These are phyloP conservation scores for Plasmodium vinckei DNA, from an alignment of 169 alveolate species.

Conservation along the genomic window DNA sequence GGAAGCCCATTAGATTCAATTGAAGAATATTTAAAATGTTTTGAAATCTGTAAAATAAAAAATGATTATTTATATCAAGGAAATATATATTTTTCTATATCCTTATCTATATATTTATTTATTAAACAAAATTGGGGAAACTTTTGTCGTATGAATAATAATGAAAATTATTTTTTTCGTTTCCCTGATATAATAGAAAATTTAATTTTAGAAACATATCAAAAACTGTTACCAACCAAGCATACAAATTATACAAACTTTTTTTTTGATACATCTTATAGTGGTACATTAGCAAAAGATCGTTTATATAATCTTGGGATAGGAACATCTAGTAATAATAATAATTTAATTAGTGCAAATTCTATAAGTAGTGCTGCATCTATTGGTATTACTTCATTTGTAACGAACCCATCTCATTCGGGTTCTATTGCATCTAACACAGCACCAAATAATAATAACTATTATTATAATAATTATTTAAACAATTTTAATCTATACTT, in stretches of 20 bases:
- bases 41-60: constrained; percentile 13
- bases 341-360: no score
- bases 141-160: constrained; percentile 33
- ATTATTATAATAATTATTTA: neutral
- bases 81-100: constrained; percentile 38
- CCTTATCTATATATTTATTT: constrained; percentile 21
- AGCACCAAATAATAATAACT: neutral
- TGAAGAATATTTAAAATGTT: constrained; percentile 36
- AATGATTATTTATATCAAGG: constrained; percentile 32
- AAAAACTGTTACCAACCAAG: constrained; percentile 16
- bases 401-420: no score
- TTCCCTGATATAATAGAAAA: constrained; percentile 43
- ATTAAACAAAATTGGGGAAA: constrained; percentile 52
- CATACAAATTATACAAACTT: constrained; percentile 28
- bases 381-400: no score
- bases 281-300: constrained; percentile 35
- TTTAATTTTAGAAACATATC: constrained; percentile 14
- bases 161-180: constrained; percentile 37
- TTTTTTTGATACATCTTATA: constrained; percentile 70
- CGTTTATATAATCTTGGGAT: neutral
- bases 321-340: no score
- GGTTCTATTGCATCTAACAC: neutral
- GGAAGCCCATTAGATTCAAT: constrained; percentile 69
- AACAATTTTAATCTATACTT: constrained; percentile 6
- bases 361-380: no score